A percentile compares a stretch with the other conserved stretches of the same genome.
These are phyloP conservation scores for Aspergillus avenaceus DNA, from an alignment of 495 filamentous ascomycete species.

Conservation along the genomic window DNA sequence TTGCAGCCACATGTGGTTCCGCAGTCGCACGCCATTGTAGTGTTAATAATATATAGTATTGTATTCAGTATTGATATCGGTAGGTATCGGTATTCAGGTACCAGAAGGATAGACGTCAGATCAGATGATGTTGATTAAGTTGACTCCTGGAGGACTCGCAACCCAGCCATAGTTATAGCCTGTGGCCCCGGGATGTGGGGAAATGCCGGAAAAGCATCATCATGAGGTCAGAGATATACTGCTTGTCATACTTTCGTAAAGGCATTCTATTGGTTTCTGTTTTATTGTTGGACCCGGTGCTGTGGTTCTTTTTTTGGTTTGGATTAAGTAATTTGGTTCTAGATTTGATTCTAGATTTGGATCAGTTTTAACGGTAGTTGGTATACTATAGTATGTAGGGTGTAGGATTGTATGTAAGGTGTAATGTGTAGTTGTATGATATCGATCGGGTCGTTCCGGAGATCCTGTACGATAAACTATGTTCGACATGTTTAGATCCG, in stretches of 20 bases:
- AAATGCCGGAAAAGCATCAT: slow-evolving; percentile 13
- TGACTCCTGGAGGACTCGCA: too few species aligned
- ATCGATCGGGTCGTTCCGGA: background rate
- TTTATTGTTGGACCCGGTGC: background rate
- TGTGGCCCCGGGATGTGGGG: slow-evolving; percentile 3
- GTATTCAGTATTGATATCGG: too few species aligned
- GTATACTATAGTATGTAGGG: background rate
- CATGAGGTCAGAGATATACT: slow-evolving; percentile 16
- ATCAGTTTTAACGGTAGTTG: too few species aligned
- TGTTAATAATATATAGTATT: background rate
- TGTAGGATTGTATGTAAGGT: background rate
- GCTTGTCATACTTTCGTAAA: background rate
- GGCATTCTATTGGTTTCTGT: background rate
- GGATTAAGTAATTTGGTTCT: too few species aligned
- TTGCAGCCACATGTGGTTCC: slow-evolving; percentile 35
- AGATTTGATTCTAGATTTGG: too few species aligned
- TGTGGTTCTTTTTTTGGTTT: background rate
- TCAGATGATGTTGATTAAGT: too few species aligned
- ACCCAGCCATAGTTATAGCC: too few species aligned
- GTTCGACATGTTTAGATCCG: background rate
- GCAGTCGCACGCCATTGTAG: slow-evolving; percentile 38
- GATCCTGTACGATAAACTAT: background rate
- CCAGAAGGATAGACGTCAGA: too few species aligned
- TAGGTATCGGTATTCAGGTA: too few species aligned
- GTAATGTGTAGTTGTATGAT: background rate